Evolutionary conservation across 352 stramenopile species (phyloP).

Genomic region (Globisporangium paroecandrum): DNA sequence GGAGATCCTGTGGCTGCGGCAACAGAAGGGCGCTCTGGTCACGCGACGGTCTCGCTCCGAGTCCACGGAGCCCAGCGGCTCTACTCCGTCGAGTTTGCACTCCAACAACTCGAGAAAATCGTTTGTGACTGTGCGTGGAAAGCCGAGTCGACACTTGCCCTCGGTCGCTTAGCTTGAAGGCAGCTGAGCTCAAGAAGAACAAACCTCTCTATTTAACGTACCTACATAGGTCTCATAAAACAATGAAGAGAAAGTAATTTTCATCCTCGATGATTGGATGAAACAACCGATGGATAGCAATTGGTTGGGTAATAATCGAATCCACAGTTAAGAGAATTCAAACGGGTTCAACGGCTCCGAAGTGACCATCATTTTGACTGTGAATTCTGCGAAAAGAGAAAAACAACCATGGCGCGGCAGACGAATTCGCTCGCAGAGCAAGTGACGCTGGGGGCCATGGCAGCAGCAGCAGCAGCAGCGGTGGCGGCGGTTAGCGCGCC

Average conservation of each 20-base stretch:
- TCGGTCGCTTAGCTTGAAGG: neutral
- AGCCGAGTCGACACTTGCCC: neutral
- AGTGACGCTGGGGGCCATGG: slow-evolving; percentile 23
- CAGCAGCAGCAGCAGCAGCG: neutral
- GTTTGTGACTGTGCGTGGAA: neutral
- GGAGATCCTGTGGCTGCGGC: slow-evolving; percentile 43
- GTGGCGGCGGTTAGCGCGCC: neutral
- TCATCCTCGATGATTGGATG: slow-evolving; percentile 1
- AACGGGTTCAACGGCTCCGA: neutral
- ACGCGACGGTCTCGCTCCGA: neutral
- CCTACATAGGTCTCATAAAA: neutral
- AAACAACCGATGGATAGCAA: neutral
- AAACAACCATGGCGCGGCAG: slow-evolving; percentile 19
- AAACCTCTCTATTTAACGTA: slow-evolving; percentile 12
- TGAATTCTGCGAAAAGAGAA: neutral
- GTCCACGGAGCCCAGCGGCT: slow-evolving; percentile 1
- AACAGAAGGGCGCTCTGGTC: slow-evolving; percentile 27
- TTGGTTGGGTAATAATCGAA: slow-evolving; percentile 10
- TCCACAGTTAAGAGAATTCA: neutral
- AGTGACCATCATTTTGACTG: neutral
- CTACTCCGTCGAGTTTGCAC: neutral
- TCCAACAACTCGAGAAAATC: slow-evolving; percentile 1
- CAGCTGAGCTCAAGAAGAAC: neutral
- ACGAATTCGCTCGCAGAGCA: slow-evolving; percentile 19
- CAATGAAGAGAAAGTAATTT: too few species aligned